Evolutionary conservation across 805 yeast species (phyloP).

Genomic region (Wickerhamomyces hampshirensis): DNA sequence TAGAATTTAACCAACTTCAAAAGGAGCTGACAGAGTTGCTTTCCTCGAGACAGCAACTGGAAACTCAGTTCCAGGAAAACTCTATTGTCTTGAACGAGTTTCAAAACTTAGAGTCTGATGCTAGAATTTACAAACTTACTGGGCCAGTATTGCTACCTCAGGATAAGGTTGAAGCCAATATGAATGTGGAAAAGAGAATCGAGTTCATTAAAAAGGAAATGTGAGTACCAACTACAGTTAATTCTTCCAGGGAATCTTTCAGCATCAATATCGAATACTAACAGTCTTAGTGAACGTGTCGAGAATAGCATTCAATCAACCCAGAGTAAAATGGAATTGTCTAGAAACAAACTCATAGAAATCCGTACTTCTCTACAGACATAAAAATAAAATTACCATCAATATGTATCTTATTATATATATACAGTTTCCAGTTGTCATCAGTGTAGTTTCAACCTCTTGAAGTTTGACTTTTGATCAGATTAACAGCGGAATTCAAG

Average conservation of each 20-base stretch:
- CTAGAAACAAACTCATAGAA: constrained; percentile 51
- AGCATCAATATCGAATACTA: no score
- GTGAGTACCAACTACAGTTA: constrained; percentile 11
- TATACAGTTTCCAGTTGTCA: no score
- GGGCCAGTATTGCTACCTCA: constrained; percentile 94
- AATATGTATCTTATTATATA: constrained; percentile 1
- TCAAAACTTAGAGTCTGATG: constrained; percentile 52
- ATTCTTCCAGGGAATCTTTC: no score
- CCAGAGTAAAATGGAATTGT: constrained; percentile 51
- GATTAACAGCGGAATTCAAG: constrained; percentile 54
- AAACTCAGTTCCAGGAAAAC: constrained; percentile 92
- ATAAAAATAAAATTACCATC: constrained; percentile 1
- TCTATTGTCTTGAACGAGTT: constrained; percentile 85
- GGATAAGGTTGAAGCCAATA: constrained; percentile 73
- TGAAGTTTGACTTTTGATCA: constrained; percentile 64
- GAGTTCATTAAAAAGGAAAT: constrained; percentile 84
- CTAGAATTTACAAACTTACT: constrained; percentile 81
- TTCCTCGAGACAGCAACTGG: constrained; percentile 76
- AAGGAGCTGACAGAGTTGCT: constrained; percentile 47
- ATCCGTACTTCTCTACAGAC: constrained; percentile 32
- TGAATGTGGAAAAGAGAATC: constrained; percentile 82
- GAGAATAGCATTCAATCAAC: constrained; percentile 61
- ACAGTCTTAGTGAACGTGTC: constrained; percentile 42
- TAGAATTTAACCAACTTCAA: constrained; percentile 43
- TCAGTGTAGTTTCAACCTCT: no score